A percentile compares a stretch with the other conserved stretches of the same genome.
Evolutionary conservation across 73 alveolate species (phyloP).

Genomic region (Paramecium sexaurelia): DNA sequence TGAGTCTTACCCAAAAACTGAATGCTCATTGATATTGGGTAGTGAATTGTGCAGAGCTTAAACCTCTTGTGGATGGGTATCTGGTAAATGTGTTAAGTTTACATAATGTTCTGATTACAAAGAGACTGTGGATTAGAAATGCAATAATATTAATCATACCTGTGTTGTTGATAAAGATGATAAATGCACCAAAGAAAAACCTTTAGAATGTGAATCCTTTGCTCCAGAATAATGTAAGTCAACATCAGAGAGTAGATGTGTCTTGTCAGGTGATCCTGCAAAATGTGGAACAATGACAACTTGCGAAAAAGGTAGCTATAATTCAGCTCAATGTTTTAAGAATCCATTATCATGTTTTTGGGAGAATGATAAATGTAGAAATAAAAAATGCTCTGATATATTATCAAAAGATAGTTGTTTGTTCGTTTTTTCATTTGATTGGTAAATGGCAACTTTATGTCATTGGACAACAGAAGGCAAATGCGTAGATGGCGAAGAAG

Average conservation of each 20-base stretch:
- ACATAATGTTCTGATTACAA: background rate
- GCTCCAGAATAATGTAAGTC: background rate
- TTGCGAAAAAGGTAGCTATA: background rate
- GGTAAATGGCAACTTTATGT: background rate
- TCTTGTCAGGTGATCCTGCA: background rate
- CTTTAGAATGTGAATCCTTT: background rate
- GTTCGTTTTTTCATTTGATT: background rate
- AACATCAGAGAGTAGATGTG: background rate
- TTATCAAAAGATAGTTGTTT: background rate
- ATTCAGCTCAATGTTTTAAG: background rate
- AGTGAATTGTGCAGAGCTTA: background rate
- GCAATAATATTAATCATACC: background rate
- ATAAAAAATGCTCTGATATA: background rate
- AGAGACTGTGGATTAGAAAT: conserved; percentile 9
- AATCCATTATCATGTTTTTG: background rate
- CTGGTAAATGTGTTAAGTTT: background rate
- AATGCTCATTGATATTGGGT: background rate
- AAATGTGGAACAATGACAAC: background rate
- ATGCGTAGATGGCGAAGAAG: conserved; percentile 17
- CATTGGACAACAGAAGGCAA: background rate
- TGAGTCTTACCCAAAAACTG: background rate
- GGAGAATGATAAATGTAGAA: background rate
- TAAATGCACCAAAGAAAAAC: background rate
- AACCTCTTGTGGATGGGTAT: background rate
- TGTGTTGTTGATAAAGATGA: background rate